Conservation (phyloP, 2,329 filamentous ascomycete species). For the Fusarium miscanthi region DNA sequence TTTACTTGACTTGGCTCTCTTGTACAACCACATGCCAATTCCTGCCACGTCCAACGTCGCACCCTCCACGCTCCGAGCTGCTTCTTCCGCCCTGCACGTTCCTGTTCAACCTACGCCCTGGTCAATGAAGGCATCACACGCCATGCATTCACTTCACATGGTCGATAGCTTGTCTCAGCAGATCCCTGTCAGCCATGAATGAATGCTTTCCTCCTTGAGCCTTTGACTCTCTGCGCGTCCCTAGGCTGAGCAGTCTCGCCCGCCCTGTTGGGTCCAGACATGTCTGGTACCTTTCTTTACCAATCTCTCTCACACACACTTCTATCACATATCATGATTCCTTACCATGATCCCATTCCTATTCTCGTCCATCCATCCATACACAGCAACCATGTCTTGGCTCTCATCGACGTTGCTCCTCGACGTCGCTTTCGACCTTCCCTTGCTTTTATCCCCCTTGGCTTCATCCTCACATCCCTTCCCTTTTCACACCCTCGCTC, state of each 20-base stretch:
- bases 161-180: conserved; percentile 22
- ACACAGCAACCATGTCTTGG: conserved; percentile 31
- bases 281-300: conserved; percentile 29
- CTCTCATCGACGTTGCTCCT: conserved; percentile 47
- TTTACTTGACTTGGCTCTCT: conserved; percentile 14
- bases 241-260: conserved; percentile 14
- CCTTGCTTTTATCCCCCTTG: conserved; percentile 33
- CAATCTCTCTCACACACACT: conserved; percentile 14
- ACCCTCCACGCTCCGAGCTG: conserved; percentile 30
- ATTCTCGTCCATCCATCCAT: background rate
- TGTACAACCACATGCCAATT: conserved; percentile 37
- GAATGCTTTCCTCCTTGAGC: conserved; percentile 17
- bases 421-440: conserved; percentile 33
- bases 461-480: conserved; percentile 29
- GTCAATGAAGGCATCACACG: conserved; percentile 35
- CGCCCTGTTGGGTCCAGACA: conserved; percentile 31
- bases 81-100: conserved; percentile 35
- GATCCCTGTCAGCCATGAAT: conserved; percentile 29
- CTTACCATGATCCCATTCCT: conserved; percentile 17
- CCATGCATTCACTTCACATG: conserved; percentile 38
- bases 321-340: conserved; percentile 35
- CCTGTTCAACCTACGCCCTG: conserved; percentile 34
- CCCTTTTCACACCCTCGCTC: conserved; percentile 37
- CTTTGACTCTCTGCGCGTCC: conserved; percentile 28
- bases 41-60: conserved; percentile 41